Evolutionary conservation across 1,139 yeast species (phyloP), one percentile per base, ranked within the genome.

Genomic region (Cylindricascospora bacillispora): DNA sequence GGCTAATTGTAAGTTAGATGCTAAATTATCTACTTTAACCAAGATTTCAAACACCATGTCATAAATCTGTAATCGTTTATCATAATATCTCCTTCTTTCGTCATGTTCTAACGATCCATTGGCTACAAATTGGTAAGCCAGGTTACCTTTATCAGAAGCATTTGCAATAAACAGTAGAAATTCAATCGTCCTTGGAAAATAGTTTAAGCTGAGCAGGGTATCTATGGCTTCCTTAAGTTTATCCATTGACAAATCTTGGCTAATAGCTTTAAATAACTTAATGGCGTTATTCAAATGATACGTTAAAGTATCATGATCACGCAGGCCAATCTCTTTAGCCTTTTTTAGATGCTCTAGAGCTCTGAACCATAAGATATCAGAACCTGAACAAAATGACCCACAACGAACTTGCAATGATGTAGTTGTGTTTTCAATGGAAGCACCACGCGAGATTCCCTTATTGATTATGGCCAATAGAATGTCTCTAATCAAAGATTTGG

Each of bases 341-440:
- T 78, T 73, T 35, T 92, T 80, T 45, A 92, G 62, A 49, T 80
- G 83, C 52, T 92, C 98, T 44, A 85, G 73, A 0, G 97, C 98
- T 56, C 89, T 81, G 62, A 86, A 92, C 15, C 92, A 81, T 36
- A 85, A 67, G 18, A 89, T 95, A 56, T 92, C 98, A 44, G 81
- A 83, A 7, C 93, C 73, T 0, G 95, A 83, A 49, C 97, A 92
- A 56, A 85, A 92, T 2, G 94, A 77, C 1, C 94, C 94, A 61
- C 98, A 92, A 40, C 93, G 75, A 32, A 82, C 92, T 54, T 89
- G 95, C 31, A 92, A 62, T 1, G 92, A 76, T 19, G 77, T 73
- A 1, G 97, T 93, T 34, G 89, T 83, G 31, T 78, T 65, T 49
- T 89, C 98, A 30, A 92, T 89, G 0, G 93, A 79, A 2, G 85